These are phyloP conservation scores for Nakazawaea pomicola DNA, from an alignment of 805 yeast genomes.

Conservation along the genomic window DNA sequence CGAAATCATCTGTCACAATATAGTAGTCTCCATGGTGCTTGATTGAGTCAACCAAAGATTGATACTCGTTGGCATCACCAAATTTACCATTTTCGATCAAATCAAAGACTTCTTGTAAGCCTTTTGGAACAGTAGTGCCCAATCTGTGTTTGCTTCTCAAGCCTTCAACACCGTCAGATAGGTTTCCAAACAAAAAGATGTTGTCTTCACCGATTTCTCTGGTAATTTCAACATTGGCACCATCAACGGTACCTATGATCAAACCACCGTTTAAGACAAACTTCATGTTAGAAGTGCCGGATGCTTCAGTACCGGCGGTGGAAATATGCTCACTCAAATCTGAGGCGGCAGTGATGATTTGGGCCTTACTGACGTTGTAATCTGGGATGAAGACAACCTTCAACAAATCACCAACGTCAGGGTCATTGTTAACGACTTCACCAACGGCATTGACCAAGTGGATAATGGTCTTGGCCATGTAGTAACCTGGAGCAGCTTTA, in stretches of 20 bases:
- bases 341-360: slow-evolving; percentile 83
- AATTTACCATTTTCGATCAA: slow-evolving; percentile 66
- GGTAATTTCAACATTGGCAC: slow-evolving; percentile 93
- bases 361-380: slow-evolving; percentile 92
- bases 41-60: slow-evolving; percentile 63
- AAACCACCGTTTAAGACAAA: slow-evolving; percentile 92
- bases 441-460: slow-evolving; percentile 80
- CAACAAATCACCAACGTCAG: slow-evolving; percentile 66
- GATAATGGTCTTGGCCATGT: slow-evolving; percentile 88
- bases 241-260: slow-evolving; percentile 93
- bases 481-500: slow-evolving; percentile 96
- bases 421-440: slow-evolving; percentile 73
- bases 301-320: slow-evolving; percentile 96
- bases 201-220: slow-evolving; percentile 92
- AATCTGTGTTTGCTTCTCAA: slow-evolving; percentile 70
- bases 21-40: slow-evolving; percentile 78
- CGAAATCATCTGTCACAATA: slow-evolving; percentile 85
- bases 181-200: slow-evolving; percentile 85
- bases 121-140: slow-evolving; percentile 53
- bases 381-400: slow-evolving; percentile 89
- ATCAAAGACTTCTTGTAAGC: slow-evolving; percentile 56
- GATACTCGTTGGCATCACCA: slow-evolving; percentile 63
- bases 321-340: slow-evolving; percentile 92
- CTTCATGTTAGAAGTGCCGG: slow-evolving; percentile 95
- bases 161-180: slow-evolving; percentile 86